These are phyloP conservation scores for Scopulariopsis brevicaulis DNA, from an alignment of 2,329 filamentous ascomycete genomes.

Conservation along the genomic window DNA sequence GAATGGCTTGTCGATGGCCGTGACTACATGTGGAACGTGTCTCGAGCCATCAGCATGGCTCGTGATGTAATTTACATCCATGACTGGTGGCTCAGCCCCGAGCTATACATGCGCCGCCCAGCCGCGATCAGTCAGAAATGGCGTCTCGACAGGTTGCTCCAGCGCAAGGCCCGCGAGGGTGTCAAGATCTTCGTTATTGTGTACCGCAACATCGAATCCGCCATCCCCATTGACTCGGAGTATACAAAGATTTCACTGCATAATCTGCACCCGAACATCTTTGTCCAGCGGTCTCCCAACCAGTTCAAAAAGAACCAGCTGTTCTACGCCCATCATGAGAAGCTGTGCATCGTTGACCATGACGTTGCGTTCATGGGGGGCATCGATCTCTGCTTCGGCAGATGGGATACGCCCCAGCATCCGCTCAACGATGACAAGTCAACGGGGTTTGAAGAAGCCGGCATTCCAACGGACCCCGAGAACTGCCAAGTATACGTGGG, in stretches of 20 bases:
- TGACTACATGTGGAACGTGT: slow-evolving; percentile 99
- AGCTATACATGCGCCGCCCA: slow-evolving; percentile 88
- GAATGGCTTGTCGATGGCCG: slow-evolving; percentile 95
- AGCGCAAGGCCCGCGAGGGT: slow-evolving; percentile 85
- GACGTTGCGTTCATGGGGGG: slow-evolving; percentile 92
- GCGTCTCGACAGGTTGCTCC: slow-evolving; percentile 86
- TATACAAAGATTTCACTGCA: slow-evolving; percentile 95
- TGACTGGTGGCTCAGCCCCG: slow-evolving; percentile 97
- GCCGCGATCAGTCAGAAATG: slow-evolving; percentile 96
- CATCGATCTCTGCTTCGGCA: slow-evolving; percentile 90
- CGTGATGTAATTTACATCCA: slow-evolving; percentile 98
- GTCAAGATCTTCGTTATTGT: slow-evolving; percentile 98
- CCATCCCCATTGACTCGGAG: slow-evolving; percentile 94
- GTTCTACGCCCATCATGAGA: slow-evolving; percentile 98
- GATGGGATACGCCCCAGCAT: slow-evolving; percentile 96
- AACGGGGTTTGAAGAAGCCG: slow-evolving; percentile 78
- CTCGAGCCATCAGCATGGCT: slow-evolving; percentile 90
- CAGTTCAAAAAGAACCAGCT: slow-evolving; percentile 99
- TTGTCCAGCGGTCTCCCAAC: slow-evolving; percentile 91
- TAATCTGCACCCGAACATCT: slow-evolving; percentile 91
- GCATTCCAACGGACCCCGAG: slow-evolving; percentile 70
- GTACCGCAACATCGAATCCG: slow-evolving; percentile 94
- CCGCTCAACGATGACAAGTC: slow-evolving; percentile 84
- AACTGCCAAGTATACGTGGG: slow-evolving; percentile 95
- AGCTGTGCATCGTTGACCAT: slow-evolving; percentile 93